These are phyloP conservation scores for Lumnitzera littorea DNA, from an alignment of 345 rosid genomes.

Conservation along the genomic window DNA sequence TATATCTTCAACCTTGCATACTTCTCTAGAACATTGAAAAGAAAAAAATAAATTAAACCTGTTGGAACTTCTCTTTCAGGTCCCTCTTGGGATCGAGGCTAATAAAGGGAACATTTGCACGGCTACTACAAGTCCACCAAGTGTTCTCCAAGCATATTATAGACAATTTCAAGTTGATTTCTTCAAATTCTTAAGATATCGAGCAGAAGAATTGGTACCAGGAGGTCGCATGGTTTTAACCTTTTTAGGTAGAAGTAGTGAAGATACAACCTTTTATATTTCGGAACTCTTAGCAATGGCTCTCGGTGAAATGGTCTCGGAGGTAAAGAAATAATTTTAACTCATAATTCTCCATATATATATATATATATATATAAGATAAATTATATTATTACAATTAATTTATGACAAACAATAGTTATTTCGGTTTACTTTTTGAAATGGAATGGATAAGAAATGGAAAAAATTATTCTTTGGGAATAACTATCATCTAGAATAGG, in stretches of 20 bases:
- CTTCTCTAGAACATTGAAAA: too few species aligned
- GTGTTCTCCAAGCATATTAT: constrained; percentile 31
- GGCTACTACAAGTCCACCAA: constrained; percentile 30
- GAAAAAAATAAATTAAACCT: too few species aligned
- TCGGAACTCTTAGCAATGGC: constrained; percentile 42
- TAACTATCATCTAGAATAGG: too few species aligned
- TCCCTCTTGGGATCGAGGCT: constrained; percentile 29
- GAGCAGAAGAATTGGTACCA: constrained; percentile 30
- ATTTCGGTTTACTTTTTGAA: too few species aligned
- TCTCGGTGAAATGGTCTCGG: constrained; percentile 31
- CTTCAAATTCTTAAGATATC: constrained; percentile 28
- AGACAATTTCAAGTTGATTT: constrained; percentile 38
- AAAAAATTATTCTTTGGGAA: too few species aligned
- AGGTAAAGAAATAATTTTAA: constrained; percentile 19
- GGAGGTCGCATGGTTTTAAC: constrained; percentile 50
- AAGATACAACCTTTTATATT: constrained; percentile 34
- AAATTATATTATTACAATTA: too few species aligned
- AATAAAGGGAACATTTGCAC: constrained; percentile 44
- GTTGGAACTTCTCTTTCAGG: constrained; percentile 15
- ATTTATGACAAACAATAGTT: too few species aligned
- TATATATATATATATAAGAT: too few species aligned
- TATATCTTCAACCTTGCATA: too few species aligned
- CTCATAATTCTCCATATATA: too few species aligned
- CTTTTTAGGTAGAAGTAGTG: constrained; percentile 32
- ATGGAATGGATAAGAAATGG: too few species aligned